phyloP scores from a whole-genome alignment of 1,284 basidiomycete species.

The Fomes fomentarius region DNA sequence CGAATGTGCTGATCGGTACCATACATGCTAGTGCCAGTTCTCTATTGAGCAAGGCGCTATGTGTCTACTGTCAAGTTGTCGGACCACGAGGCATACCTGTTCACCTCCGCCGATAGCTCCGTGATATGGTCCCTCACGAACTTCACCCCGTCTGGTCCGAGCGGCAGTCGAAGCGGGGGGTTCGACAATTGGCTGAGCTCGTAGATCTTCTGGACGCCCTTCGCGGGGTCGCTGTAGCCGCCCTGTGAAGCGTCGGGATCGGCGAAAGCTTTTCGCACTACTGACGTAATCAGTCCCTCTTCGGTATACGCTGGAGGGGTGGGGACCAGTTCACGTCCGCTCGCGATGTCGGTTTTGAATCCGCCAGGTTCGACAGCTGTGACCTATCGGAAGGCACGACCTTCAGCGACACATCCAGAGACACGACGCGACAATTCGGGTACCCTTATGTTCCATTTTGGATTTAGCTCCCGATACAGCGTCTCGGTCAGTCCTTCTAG shows the following conservation, averaged over 20 bases:
- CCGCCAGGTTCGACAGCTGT: conserved; percentile 18
- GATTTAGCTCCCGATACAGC: conserved; percentile 32
- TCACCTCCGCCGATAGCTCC: conserved; percentile 18
- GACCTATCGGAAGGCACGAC: conserved; percentile 1
- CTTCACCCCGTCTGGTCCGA: conserved; percentile 24
- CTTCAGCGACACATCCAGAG: too few relatives aligned
- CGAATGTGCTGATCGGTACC: too few relatives aligned
- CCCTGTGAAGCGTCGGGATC: not conserved
- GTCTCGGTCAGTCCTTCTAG: conserved; percentile 39
- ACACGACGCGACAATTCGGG: not conserved
- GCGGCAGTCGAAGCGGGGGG: conserved; percentile 31
- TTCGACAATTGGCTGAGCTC: conserved; percentile 13
- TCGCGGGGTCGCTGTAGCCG: conserved; percentile 1
- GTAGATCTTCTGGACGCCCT: conserved; percentile 1
- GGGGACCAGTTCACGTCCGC: not conserved
- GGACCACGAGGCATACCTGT: conserved; percentile 33
- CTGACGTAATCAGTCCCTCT: not conserved
- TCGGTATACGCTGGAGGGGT: conserved; percentile 22
- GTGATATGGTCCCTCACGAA: conserved; percentile 17
- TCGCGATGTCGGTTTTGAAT: conserved; percentile 14
- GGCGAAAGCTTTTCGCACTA: not conserved
- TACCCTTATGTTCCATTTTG: conserved; percentile 37
- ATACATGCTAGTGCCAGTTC: too few relatives aligned
- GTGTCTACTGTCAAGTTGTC: conserved; percentile 13
- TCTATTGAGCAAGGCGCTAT: too few relatives aligned